Base-by-base conservation (phyloP, 768 basidiomycete genomes). In the Psilocybe sp. region DNA sequence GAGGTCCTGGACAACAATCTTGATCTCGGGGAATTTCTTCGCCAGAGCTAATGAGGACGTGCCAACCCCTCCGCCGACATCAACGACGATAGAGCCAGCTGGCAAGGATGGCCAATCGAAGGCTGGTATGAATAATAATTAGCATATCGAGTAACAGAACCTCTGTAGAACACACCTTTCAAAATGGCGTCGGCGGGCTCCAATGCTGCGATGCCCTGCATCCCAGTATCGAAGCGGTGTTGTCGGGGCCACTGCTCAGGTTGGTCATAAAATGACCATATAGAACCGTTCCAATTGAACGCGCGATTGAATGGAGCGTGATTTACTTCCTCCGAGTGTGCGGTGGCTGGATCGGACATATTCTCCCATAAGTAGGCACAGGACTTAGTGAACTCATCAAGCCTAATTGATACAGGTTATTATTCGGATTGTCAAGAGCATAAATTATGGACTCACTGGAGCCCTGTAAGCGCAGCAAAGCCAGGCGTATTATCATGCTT, bases 11-110 rank as follows among this genome's bases (percentile, higher is more conserved):
- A 87, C 72, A n/a, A 86, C 63, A 52, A 87, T 73, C 38, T 73
- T 71, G 47, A 81, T 56, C 10, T 56, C 54, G 2, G 74, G 72
- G 51, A 65, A 67, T 3, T 64, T 60, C 13, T 62, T 62, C 1
- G 68, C 66, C 6, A 76, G 57, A 1, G 65, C 49, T 49, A 75
- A 56, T 18, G 66, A 63, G 0, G 67, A 62, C 3, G 71, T 69
- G 13, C 86, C 86, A 32, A 87, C 81, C 3, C 86, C 85, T 12
- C 86, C 86, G 1, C 86, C 85, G 2, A 87, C 83, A 49, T 88
- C 86, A 4, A 87, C 77, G 11, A 87, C 68, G 3, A 80, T 60
- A 7, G 79, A 72, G 11, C 74, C 76, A n/a, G 61, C 60, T 0
- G 73, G 71, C 23, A 88, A 70, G 5, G 72, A 61, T 13, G 67